These are phyloP conservation scores for Rhizopus arrhizus DNA, from an alignment of 371 early-diverging fungal genomes.

Conservation along the genomic window DNA sequence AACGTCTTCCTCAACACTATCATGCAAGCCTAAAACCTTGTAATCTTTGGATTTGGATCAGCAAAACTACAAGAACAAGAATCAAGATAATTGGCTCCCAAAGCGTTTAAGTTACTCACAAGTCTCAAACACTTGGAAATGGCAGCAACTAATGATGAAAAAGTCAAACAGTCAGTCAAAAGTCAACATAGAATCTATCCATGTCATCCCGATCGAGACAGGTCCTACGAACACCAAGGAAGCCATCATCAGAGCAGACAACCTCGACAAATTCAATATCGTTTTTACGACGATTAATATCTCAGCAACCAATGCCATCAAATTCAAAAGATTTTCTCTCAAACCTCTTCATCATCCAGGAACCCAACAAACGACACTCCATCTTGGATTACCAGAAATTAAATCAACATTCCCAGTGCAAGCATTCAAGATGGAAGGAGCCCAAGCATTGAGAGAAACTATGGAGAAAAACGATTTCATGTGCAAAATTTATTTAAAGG, in stretches of 20 bases:
- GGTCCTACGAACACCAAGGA: too few species aligned
- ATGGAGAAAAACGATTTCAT: slow-evolving; percentile 2
- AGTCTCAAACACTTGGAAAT: slow-evolving; percentile 11
- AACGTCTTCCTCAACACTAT: neutral
- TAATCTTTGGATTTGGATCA: slow-evolving; percentile 6
- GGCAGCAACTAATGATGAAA: neutral
- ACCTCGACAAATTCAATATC: too few species aligned
- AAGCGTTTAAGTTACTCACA: slow-evolving; percentile 6
- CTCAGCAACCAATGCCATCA: too few species aligned
- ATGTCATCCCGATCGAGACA: too few species aligned
- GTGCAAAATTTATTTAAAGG: slow-evolving; percentile 15
- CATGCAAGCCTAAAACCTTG: slow-evolving; percentile 1
- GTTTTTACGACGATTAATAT: too few species aligned
- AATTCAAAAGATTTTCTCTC: too few species aligned
- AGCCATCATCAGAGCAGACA: too few species aligned
- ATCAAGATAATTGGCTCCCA: neutral
- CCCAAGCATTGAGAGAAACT: slow-evolving; percentile 7
- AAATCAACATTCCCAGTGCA: slow-evolving; percentile 2
- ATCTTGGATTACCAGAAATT: slow-evolving; percentile 7
- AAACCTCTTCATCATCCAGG: neutral
- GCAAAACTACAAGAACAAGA: too few species aligned
- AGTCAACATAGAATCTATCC: too few species aligned
- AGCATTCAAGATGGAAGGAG: slow-evolving; percentile 19
- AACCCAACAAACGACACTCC: neutral
- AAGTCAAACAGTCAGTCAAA: neutral